Base-by-base conservation (phyloP, 805 yeast species). In the Myxozyma mucilagina region DNA sequence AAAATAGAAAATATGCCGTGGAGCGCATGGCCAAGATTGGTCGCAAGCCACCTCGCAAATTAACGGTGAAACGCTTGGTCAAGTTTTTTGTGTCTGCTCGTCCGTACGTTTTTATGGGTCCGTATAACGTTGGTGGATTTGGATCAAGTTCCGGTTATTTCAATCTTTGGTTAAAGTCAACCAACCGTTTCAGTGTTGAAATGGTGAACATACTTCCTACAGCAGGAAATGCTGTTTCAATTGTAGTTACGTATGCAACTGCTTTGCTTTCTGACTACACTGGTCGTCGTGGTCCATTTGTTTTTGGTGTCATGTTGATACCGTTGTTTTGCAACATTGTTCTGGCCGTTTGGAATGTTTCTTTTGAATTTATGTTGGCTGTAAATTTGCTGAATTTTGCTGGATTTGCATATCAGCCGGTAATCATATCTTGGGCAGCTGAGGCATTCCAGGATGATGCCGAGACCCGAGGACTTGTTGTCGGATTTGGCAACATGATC, bases 141-240 rank as follows among this genome's bases (percentile, higher is more conserved):
- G 65, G 65, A 13, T 20, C 51, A 1, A 47, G 61, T 8, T 35
- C 55, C 10, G 35, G 50, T 11, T 73, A 70, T 59, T 44, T 53
- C 36, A 43, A 87, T 14, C 75, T 87, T 60, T 87, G 92, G 92
- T 77, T 87, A 51, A 76, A 81, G 61, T 75, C 84, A 5, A 73
- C 81, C 29, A 35, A 35, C 9, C 41, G 18, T 6, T 84, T 78
- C 67, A 69, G 79, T 0, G 74, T 78, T 47, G 78, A 76, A 1
- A 74, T 75, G 61, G 71, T 84, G 24, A 83, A 85, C 67, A 76
- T 83, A 59, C 73, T 82, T 51, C 56, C 56, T 2, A 75, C 85
- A 9, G 79, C 85, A 4, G 86, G 82, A 14, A 70, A 84, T 36
- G 88, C 88, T 5, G 76, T 85, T 45, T 34, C 56, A 14, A 36